These are phyloP conservation scores for Isatis tinctoria DNA, from an alignment of 345 rosid genomes.

Conservation along the genomic window DNA sequence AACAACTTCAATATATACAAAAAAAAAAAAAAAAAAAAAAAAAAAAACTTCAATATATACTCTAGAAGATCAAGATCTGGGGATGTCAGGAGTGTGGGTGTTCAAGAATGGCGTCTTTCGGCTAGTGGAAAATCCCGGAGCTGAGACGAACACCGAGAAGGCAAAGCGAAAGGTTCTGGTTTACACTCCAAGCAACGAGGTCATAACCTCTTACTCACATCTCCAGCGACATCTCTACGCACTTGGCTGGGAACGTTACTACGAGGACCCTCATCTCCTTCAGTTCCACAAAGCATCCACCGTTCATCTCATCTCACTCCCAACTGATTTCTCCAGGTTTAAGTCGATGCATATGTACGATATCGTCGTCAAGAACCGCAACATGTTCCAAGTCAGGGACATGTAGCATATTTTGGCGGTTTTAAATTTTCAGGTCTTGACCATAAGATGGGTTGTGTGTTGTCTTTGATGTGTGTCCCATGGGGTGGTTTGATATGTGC, in stretches of 20 bases:
- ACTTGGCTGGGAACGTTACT: constrained; percentile 87
- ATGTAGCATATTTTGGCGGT: constrained; percentile 21
- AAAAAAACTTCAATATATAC: neutral
- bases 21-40: too few relatives aligned
- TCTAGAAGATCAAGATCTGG: neutral
- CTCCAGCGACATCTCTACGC: constrained; percentile 51
- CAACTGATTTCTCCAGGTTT: constrained; percentile 62
- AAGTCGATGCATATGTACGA: constrained; percentile 79
- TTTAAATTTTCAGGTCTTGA: neutral
- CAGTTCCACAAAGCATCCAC: constrained; percentile 72
- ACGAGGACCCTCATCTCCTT: constrained; percentile 58
- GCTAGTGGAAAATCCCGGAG: constrained; percentile 56
- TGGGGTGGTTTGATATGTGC: neutral
- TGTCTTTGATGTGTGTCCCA: neutral
- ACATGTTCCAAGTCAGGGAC: constrained; percentile 63
- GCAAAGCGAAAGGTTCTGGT: constrained; percentile 50
- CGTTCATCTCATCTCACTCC: constrained; percentile 69
- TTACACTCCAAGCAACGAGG: constrained; percentile 55
- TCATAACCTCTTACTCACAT: constrained; percentile 52
- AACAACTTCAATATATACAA: neutral
- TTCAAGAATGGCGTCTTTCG: constrained; percentile 68
- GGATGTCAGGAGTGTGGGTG: constrained; percentile 85
- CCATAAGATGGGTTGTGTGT: neutral
- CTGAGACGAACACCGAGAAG: constrained; percentile 33
- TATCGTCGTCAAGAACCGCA: constrained; percentile 74